These are phyloP conservation scores for Talaromyces amestolkiae DNA, from an alignment of 2,329 filamentous ascomycete genomes.

Conservation along the genomic window DNA sequence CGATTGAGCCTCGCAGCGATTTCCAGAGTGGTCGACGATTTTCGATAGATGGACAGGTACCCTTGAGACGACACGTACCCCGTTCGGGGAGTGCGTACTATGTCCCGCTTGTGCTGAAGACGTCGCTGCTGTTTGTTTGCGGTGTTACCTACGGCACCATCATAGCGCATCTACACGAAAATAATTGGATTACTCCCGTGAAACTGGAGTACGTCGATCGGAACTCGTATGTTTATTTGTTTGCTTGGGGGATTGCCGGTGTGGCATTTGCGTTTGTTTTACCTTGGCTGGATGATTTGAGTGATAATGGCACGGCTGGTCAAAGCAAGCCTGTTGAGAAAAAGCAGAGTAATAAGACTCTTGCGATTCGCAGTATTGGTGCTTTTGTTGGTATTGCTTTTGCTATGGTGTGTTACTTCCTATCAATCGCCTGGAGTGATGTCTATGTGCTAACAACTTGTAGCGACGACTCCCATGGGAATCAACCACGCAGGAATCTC, in stretches of 20 bases:
- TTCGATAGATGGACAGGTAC: neutral
- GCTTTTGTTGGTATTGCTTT: constrained; percentile 73
- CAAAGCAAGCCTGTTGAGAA: constrained; percentile 9
- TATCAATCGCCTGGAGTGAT: neutral
- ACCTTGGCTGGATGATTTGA: constrained; percentile 78
- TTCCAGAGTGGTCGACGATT: constrained; percentile 29
- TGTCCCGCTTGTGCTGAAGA: constrained; percentile 57
- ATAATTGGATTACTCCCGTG: constrained; percentile 61
- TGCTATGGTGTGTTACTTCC: constrained; percentile 63
- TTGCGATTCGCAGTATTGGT: constrained; percentile 65
- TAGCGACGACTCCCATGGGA: constrained; percentile 85
- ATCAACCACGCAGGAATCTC: constrained; percentile 87
- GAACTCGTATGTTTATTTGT: constrained; percentile 64
- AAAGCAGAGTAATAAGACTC: constrained; percentile 55
- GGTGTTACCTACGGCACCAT: constrained; percentile 81
- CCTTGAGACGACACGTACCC: constrained; percentile 31
- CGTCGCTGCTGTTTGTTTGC: constrained; percentile 68
- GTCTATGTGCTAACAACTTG: constrained; percentile 16
- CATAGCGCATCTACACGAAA: constrained; percentile 74
- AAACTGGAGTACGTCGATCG: constrained; percentile 57
- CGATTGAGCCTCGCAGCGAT: constrained; percentile 13
- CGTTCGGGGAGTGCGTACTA: constrained; percentile 43
- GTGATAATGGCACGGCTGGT: constrained; percentile 53
- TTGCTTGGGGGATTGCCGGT: constrained; percentile 78
- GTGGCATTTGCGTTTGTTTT: constrained; percentile 74